A percentile compares a stretch with the other conserved stretches of the same genome.
phyloP scores from a whole-genome alignment of 768 basidiomycete genomes.

The Collybiopsis confluens region DNA sequence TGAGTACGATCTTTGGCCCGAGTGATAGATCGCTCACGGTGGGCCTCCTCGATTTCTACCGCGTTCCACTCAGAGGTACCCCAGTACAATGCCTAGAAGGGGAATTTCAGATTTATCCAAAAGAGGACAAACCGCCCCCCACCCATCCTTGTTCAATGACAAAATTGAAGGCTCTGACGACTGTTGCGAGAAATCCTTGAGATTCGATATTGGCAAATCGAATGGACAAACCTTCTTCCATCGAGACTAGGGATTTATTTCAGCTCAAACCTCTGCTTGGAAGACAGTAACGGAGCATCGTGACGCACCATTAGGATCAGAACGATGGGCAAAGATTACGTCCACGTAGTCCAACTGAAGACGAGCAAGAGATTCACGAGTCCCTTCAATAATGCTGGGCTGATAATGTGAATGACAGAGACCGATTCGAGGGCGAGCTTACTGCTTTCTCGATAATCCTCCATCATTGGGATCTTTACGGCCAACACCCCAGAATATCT shows the following conservation, averaged over 20 bases:
- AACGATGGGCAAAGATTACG: conserved; percentile 67
- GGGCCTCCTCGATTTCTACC: conserved; percentile 61
- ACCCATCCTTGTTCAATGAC: conserved; percentile 73
- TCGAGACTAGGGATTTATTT: too few species aligned
- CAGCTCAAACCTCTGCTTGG: too few species aligned
- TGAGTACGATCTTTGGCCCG: conserved; percentile 2
- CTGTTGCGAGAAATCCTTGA: conserved; percentile 6
- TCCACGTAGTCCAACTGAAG: conserved; percentile 75
- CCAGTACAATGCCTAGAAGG: conserved; percentile 58
- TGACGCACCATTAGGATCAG: conserved; percentile 51
- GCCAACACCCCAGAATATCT: conserved; percentile 68
- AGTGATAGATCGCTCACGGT: conserved; percentile 33
- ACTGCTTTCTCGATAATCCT: conserved; percentile 60
- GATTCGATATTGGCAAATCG: not conserved
- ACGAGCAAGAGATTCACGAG: conserved; percentile 59
- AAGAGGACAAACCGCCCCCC: conserved; percentile 20
- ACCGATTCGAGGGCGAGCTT: not conserved
- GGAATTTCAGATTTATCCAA: not conserved
- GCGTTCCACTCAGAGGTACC: conserved; percentile 80
- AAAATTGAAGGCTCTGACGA: conserved; percentile 77
- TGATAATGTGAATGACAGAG: not conserved
- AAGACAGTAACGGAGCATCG: not conserved
- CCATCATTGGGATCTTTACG: conserved; percentile 52
- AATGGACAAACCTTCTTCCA: conserved; percentile 48
- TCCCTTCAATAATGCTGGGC: conserved; percentile 68